Conservation (phyloP, 2,329 filamentous ascomycete genomes). For the Podosphaera fusca region DNA sequence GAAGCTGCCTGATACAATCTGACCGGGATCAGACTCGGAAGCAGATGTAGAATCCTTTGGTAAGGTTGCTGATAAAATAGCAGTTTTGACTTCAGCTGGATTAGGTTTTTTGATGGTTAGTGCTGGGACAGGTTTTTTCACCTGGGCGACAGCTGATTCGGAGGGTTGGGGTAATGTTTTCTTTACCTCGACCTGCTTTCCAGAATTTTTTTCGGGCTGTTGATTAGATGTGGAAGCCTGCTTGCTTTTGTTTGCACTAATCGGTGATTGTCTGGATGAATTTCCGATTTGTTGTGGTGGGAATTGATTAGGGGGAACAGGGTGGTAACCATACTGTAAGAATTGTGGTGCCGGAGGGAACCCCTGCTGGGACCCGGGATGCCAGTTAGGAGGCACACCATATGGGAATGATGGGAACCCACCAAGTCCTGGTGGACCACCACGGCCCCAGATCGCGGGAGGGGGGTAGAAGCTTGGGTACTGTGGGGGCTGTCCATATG, state of each 20-base stretch:
- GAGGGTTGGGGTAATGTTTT: slow-evolving; percentile 21
- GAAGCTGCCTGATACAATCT: slow-evolving; percentile 19
- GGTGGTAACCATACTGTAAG: slow-evolving; percentile 23
- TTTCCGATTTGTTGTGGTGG: slow-evolving; percentile 17
- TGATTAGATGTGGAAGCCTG: slow-evolving; percentile 22
- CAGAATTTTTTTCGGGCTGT: slow-evolving; percentile 12
- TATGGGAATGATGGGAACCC: slow-evolving; percentile 57
- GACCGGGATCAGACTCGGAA: slow-evolving; percentile 3
- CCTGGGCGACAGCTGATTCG: slow-evolving; percentile 16
- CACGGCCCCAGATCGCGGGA: slow-evolving; percentile 28
- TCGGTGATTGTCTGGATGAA: slow-evolving; percentile 18
- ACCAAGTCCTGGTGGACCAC: slow-evolving; percentile 33
- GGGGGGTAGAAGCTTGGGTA: slow-evolving; percentile 17
- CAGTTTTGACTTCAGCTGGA: slow-evolving; percentile 27
- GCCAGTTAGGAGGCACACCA: slow-evolving; percentile 57
- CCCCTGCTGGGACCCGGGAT: slow-evolving; percentile 48
- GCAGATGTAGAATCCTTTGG: slow-evolving; percentile 4
- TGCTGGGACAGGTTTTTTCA: slow-evolving; percentile 31
- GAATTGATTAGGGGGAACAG: slow-evolving; percentile 44
- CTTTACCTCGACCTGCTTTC: slow-evolving; percentile 31
- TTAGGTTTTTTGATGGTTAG: slow-evolving; percentile 48
- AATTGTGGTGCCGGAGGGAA: slow-evolving; percentile 40
- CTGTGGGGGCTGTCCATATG: slow-evolving; percentile 21
- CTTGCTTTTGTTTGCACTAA: slow-evolving; percentile 21
- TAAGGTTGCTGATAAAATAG: slow-evolving; percentile 14